A percentile compares a stretch with the other conserved stretches of the same genome.
These are phyloP conservation scores for Emericellopsis cladophorae DNA, from an alignment of 2,329 filamentous ascomycete species.

Conservation along the genomic window DNA sequence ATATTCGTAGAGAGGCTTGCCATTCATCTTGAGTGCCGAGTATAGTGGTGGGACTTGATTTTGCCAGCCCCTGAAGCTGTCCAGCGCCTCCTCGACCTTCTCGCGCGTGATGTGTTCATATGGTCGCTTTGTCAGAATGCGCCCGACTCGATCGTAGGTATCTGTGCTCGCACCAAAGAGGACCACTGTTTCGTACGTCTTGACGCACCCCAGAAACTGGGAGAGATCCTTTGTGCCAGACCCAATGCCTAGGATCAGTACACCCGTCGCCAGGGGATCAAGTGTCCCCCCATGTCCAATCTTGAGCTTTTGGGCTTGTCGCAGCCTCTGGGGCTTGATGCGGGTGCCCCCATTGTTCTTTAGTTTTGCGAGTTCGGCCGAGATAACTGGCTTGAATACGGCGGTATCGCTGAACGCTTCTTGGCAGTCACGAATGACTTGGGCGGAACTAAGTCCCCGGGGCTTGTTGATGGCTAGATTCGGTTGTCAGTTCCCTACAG, in stretches of 20 bases:
- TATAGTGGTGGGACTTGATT: conserved; percentile 88
- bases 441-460: conserved; percentile 71
- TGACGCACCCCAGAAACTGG: conserved; percentile 76
- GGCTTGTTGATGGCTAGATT: conserved; percentile 82
- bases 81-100: conserved; percentile 64
- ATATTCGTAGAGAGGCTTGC: conserved; percentile 93
- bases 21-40: conserved; percentile 84
- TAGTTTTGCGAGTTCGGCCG: conserved; percentile 40
- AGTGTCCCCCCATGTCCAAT: conserved; percentile 94
- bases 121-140: conserved; percentile 60
- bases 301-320: conserved; percentile 62
- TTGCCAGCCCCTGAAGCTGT: conserved; percentile 66
- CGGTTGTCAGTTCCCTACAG: background rate
- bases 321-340: conserved; percentile 42
- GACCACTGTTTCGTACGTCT: conserved; percentile 82
- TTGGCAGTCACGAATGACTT: conserved; percentile 83
- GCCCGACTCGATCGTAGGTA: conserved; percentile 79
- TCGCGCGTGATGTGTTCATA: conserved; percentile 75
- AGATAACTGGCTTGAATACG: conserved; percentile 68
- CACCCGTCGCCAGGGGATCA: conserved; percentile 85
- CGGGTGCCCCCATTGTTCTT: conserved; percentile 46
- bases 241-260: conserved; percentile 80
- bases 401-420: conserved; percentile 68
- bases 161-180: conserved; percentile 89
- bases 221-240: conserved; percentile 73